Conservation (phyloP, 176 grass and related monocot genomes). For the Oryza punctata region DNA sequence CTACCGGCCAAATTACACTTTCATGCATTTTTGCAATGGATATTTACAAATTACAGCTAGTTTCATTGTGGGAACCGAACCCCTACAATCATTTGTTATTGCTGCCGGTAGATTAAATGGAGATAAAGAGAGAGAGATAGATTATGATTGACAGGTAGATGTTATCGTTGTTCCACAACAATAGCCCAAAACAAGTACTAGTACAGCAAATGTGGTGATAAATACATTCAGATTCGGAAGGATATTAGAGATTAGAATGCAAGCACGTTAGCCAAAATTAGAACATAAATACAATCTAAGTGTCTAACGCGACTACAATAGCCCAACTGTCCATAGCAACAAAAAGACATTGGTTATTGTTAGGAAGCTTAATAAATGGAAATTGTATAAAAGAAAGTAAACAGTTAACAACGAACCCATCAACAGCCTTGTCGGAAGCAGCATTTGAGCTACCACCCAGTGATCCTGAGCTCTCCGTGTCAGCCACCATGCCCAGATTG, state of each 20-base stretch:
- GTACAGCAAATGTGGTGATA: slow-evolving; percentile 7
- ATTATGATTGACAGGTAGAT: neutral
- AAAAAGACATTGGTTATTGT: neutral
- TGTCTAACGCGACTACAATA: neutral
- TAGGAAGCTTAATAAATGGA: slow-evolving; percentile 7
- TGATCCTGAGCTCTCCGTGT: slow-evolving; percentile 45
- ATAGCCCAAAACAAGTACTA: neutral
- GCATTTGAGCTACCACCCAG: slow-evolving; percentile 38
- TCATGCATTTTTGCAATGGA: neutral
- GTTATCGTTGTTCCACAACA: slow-evolving; percentile 2
- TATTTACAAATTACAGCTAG: neutral
- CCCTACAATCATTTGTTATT: slow-evolving; percentile 6
- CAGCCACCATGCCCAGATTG: slow-evolving; percentile 53
- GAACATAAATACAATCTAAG: neutral
- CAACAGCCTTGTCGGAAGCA: slow-evolving; percentile 4
- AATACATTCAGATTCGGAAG: slow-evolving; percentile 11
- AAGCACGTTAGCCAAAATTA: neutral
- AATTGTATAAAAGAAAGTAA: slow-evolving; percentile 1
- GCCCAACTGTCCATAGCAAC: neutral
- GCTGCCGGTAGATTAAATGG: slow-evolving; percentile 6
- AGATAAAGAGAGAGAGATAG: neutral
- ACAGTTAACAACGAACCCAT: slow-evolving; percentile 42
- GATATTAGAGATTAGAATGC: neutral
- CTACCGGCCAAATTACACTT: slow-evolving; percentile 4
- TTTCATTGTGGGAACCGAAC: neutral